Base-by-base conservation (phyloP, 192 early-diverging fungal species). In the Funneliformis mosseae region DNA sequence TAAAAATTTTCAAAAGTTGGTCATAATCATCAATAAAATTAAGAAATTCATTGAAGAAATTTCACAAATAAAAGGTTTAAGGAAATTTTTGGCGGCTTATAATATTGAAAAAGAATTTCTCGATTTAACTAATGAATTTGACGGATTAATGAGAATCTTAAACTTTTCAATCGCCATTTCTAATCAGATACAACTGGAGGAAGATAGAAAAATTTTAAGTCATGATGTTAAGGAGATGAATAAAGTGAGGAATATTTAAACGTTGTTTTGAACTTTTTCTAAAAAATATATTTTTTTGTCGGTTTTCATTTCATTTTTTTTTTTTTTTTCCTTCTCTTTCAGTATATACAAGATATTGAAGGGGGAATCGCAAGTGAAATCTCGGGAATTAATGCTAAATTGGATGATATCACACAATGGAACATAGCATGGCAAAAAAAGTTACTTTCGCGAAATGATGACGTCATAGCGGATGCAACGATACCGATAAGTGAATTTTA, bases 31-130 rank as follows among this genome's bases (percentile, higher is more conserved):
- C 10, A 4, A 23, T 21, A 79, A 48, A 59, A 79, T 79, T 45
- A 69, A 71, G 42, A 61, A 59, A 42, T 79, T 79, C 60, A 71
- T 79, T 71, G 55, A 38, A 27, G 42, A 79, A 33, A 46, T 79
- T 67, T 79, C 78, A 12, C 78, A 71, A 71, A 39, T 79, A 60
- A 71, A 69, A 69, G 67, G 78, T 71, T 45, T 64, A 77, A 46
- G 78, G n/a, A 79, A 39, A 79, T 79, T 79, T 77, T 46, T 79
- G 6, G 8, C 14, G 0, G 67, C 78, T 28, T 39, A 61, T 68
- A 14, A 9, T 27, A 79, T 79, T 25, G 50, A 79, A 71, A 48
- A 71, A 45, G 33, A 61, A 61, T 79, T 79, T 60, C 21, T 71
- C 27, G 27, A 7, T n/a, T 60, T 79, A 39, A 71, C 78, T n/a